A percentile compares a stretch with the other conserved stretches of the same genome.
Conservation (phyloP, 2,329 filamentous ascomycete genomes). For the Penicillium sp. region DNA sequence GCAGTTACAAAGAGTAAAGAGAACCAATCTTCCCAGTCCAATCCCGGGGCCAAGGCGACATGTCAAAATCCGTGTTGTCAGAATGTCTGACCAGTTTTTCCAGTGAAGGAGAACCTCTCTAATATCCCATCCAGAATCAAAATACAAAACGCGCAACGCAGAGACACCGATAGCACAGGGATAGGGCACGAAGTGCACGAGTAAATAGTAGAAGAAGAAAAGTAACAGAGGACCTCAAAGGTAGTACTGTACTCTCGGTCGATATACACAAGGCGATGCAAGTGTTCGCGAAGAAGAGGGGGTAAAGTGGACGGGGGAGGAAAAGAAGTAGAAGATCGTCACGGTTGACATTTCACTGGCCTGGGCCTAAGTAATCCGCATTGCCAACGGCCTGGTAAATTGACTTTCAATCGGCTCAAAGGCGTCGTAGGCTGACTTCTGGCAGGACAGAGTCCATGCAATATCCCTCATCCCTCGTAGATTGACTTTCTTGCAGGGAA, state of each 20-base stretch:
- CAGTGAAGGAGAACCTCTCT: conserved; percentile 39
- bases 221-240: conserved; percentile 8
- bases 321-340: background rate
- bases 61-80: background rate
- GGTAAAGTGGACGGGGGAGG: background rate
- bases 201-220: conserved; percentile 1
- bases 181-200: background rate
- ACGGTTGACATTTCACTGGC: conserved; percentile 4
- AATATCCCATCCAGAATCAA: conserved; percentile 28
- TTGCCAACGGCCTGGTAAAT: background rate
- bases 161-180: conserved; percentile 9
- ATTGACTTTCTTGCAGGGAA: too few relatives aligned
- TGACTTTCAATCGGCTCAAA: background rate
- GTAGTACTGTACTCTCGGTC: conserved; percentile 13
- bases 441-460: background rate
- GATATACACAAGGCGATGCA: conserved; percentile 18
- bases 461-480: background rate
- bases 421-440: background rate
- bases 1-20: conserved; percentile 9
- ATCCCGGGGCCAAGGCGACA: conserved; percentile 7
- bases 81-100: conserved; percentile 32
- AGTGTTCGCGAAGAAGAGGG: background rate
- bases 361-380: background rate
- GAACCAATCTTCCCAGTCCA: conserved; percentile 21
- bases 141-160: conserved; percentile 25